Percentiles rank a stretch among this genome's conserved stretches.
Evolutionary conservation across 306 rosid species (phyloP).

Genomic region (Trifolium pratense): DNA sequence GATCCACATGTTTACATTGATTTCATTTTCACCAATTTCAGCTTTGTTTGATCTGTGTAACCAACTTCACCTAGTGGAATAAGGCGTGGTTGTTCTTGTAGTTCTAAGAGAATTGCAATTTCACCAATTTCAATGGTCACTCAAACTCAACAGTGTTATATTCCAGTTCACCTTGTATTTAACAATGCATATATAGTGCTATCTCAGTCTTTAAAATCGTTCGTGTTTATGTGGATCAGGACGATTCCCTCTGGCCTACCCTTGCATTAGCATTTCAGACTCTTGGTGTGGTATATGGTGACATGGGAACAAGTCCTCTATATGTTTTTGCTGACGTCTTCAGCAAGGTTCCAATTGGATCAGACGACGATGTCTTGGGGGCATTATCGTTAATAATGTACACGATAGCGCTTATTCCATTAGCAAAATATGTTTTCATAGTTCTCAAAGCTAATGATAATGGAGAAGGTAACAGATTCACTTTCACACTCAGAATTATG

Average conservation of each 20-base stretch:
- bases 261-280: slow-evolving; percentile 84
- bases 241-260: slow-evolving; percentile 65
- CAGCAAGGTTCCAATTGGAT: slow-evolving; percentile 70
- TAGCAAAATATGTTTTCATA: slow-evolving; percentile 87
- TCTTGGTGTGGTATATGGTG: slow-evolving; percentile 96
- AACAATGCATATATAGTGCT: slow-evolving; percentile 5
- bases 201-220: slow-evolving; percentile 31
- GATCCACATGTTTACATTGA: background rate
- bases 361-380: slow-evolving; percentile 86
- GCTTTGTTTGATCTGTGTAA: background rate
- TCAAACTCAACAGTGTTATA: slow-evolving; percentile 1
- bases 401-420: slow-evolving; percentile 87
- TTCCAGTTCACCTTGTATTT: slow-evolving; percentile 19
- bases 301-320: slow-evolving; percentile 96
- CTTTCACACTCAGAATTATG: slow-evolving; percentile 21
- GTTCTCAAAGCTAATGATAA: slow-evolving; percentile 97
- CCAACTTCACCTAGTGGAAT: background rate
- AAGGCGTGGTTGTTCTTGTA: background rate
- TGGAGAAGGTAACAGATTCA: slow-evolving; percentile 76
- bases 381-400: slow-evolving; percentile 93
- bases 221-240: slow-evolving; percentile 59
- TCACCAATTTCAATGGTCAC: slow-evolving; percentile 7
- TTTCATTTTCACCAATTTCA: background rate
- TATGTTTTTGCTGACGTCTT: slow-evolving; percentile 94
- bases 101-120: background rate